Evolutionary conservation across 2,329 filamentous ascomycete species (phyloP).

Genomic region (Trichoderma harzianum): DNA sequence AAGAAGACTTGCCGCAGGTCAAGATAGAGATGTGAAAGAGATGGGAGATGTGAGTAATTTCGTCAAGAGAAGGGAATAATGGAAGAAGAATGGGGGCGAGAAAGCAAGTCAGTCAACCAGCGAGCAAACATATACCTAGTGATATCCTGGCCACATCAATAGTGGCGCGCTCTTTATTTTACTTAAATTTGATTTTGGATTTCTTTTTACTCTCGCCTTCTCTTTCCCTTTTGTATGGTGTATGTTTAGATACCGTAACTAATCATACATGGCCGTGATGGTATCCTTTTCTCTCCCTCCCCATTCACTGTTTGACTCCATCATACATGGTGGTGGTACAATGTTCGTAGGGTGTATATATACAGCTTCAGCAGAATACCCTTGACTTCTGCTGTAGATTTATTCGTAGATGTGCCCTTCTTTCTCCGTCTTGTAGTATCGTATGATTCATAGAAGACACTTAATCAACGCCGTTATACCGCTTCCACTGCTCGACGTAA

Average conservation of each 20-base stretch:
- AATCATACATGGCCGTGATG: not conserved
- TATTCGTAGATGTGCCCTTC: not conserved
- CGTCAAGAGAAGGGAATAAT: not conserved
- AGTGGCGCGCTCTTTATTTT: constrained; percentile 14
- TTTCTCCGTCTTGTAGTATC: not conserved
- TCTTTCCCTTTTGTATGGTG: not conserved
- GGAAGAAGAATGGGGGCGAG: not conserved
- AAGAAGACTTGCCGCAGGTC: constrained; percentile 38
- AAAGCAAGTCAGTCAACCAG: not conserved
- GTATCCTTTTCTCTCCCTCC: not conserved
- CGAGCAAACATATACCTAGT: constrained; percentile 3
- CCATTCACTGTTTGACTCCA: constrained; percentile 15
- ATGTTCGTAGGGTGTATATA: constrained; percentile 28
- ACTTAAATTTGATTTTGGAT: constrained; percentile 1
- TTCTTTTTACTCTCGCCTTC: not conserved
- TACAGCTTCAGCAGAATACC: constrained; percentile 26
- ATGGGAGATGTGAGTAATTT: not conserved
- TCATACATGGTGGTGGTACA: constrained; percentile 32
- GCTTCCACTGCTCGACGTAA: constrained; percentile 66
- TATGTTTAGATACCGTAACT: not conserved
- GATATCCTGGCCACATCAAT: constrained; percentile 19
- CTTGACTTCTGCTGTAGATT: constrained; percentile 10
- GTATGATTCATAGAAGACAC: not conserved
- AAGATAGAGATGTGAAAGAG: constrained; percentile 19
- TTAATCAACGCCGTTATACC: constrained; percentile 61